Evolutionary conservation across 2,329 filamentous ascomycete species (phyloP).

Genomic region (Ustulina deusta): DNA sequence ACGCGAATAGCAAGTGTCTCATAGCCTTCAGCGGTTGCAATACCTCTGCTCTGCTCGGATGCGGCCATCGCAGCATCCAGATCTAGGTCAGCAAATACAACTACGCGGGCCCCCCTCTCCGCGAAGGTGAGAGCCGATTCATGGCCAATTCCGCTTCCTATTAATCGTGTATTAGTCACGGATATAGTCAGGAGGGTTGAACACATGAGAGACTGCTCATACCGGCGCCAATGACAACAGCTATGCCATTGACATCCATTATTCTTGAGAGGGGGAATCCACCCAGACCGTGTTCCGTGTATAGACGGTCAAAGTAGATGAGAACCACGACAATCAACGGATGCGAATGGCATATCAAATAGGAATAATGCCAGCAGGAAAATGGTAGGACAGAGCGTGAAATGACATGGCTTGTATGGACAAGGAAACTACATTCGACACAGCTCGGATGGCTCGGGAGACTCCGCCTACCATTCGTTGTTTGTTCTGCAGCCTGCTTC

Average conservation of each 20-base stretch:
- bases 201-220: not conserved
- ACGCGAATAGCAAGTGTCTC: slow-evolving; percentile 30
- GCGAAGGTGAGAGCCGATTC: slow-evolving; percentile 38
- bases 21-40: slow-evolving; percentile 32
- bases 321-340: no score
- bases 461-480: no score
- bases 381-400: no score
- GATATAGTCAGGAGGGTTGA: not conserved
- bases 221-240: slow-evolving; percentile 18
- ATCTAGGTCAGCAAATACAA: slow-evolving; percentile 37
- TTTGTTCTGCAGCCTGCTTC: no score
- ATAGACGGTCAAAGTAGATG: no score
- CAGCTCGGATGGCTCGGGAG: no score
- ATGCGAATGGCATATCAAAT: no score
- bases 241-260: slow-evolving; percentile 18
- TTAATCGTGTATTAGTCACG: not conserved
- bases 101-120: slow-evolving; percentile 39
- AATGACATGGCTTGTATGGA: no score
- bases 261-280: no score
- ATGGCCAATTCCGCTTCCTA: slow-evolving; percentile 39
- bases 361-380: no score
- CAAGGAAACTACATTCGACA: no score
- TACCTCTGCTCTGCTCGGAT: slow-evolving; percentile 32
- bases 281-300: no score
- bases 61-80: slow-evolving; percentile 25